Base-by-base conservation (phyloP, 768 basidiomycete species). In the Trametes gibbosa region DNA sequence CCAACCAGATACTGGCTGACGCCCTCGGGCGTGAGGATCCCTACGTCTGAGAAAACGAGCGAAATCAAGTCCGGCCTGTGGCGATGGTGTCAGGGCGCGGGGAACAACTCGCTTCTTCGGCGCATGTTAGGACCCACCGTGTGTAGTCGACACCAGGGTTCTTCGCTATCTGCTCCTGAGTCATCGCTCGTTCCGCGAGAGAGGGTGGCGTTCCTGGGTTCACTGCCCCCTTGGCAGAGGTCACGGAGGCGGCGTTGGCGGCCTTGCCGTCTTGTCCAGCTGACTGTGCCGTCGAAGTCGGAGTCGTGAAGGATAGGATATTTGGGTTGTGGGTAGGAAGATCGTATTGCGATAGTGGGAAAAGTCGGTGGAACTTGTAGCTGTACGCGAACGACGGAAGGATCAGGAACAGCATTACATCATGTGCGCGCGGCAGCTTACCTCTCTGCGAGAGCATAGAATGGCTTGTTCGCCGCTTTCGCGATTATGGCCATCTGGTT, bases 401-500 rank as follows among this genome's bases (percentile, higher is more conserved):
- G 16, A 53, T 58, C 49, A 61, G 45, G 41, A 34, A 49, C 23
- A 9, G 46, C 32, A 48, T 50, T 25, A 32, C 65, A 69, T 64
- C 67, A 50, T 45, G 19, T 48, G 45, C 41, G 39, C 37, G 53
- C 51, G 45, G 63, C 56, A 40, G 48, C 45, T 48, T 60, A 89
- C 89, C 92, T 94, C 76, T 95, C 94, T 27, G 94, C 93, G 35
- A 95, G 80, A 50, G 92, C 95, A 75, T 98, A 98, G 72, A 98
- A 95, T 4, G 97, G 96, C 72, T 96, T 97, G 68, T 92, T 91
- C 56, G 90, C 84, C 39, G 92, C 89, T 72, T 93, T 92, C 53
- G 97, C 96, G 56, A 98, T 92, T 69, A 97, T 89, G 3, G 97
- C 96, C 66, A 98, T 94, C 75, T 97, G 94, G 73, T 92, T 95